Evolutionary conservation across 2,329 filamentous ascomycete species (phyloP).

Genomic region (Daldinia sp.): DNA sequence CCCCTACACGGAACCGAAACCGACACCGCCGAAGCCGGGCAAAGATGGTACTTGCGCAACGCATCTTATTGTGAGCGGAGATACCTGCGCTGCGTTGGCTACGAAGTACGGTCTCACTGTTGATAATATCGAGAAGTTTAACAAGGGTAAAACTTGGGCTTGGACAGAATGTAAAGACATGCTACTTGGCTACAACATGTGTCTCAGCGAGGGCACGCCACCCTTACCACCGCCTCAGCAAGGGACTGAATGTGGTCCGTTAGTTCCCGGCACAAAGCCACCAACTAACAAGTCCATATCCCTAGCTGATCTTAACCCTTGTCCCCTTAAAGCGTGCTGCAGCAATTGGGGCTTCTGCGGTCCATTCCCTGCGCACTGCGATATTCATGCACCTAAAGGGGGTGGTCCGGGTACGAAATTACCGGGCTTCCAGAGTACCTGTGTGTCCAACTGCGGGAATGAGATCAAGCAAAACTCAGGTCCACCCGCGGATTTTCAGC

Average conservation of each 20-base stretch:
- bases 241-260: neutral
- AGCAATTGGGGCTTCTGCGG: constrained; percentile 41
- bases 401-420: constrained; percentile 4
- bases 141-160: constrained; percentile 43
- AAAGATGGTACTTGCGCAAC: constrained; percentile 37
- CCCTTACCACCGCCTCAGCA: constrained; percentile 14
- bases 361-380: constrained; percentile 22
- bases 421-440: neutral
- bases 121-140: constrained; percentile 27
- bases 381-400: constrained; percentile 1
- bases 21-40: neutral
- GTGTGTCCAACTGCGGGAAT: constrained; percentile 37
- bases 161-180: constrained; percentile 23
- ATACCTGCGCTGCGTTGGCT: constrained; percentile 38
- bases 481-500: constrained; percentile 7
- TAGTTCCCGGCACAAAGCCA: constrained; percentile 10
- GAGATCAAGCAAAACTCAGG: constrained; percentile 22
- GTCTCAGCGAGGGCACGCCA: constrained; percentile 19
- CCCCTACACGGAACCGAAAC: constrained; percentile 35
- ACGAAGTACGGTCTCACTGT: constrained; percentile 32
- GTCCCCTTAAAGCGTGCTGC: constrained; percentile 42
- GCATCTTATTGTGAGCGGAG: constrained; percentile 30
- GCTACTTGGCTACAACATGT: constrained; percentile 21
- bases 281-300: constrained; percentile 4
- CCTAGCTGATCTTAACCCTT: constrained; percentile 31